Percentiles rank a stretch among this genome's conserved stretches.
phyloP scores from a whole-genome alignment of 139 green algal species.

The Penium margaritaceum region DNA sequence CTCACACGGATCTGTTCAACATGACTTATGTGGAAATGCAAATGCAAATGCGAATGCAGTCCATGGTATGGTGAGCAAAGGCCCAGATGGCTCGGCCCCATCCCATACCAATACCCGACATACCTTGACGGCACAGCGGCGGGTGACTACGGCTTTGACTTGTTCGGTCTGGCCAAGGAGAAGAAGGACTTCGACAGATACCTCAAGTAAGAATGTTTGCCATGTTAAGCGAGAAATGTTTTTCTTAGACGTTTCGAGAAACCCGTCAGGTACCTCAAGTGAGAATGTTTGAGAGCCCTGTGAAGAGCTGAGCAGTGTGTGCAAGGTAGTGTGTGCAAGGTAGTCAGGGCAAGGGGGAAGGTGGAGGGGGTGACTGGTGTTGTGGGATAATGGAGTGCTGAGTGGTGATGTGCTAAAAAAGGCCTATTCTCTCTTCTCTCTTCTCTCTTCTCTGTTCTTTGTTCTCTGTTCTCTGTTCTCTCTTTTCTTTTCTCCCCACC shows the following conservation, averaged over 20 bases:
- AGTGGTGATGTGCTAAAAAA: not conserved
- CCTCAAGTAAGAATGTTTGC: slow-evolving; percentile 25
- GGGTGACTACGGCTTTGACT: slow-evolving; percentile 49
- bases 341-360: not conserved
- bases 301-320: not conserved
- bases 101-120: not conserved
- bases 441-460: not conserved
- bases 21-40: no score
- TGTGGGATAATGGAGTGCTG: not conserved
- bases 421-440: not conserved
- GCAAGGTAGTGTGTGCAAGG: not conserved
- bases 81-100: slow-evolving; percentile 29
- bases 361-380: not conserved
- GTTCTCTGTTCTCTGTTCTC: not conserved
- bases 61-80: slow-evolving; percentile 19
- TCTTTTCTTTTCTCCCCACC: not conserved
- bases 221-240: not conserved
- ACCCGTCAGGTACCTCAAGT: not conserved
- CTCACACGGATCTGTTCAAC: no score
- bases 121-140: slow-evolving; percentile 33
- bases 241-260: not conserved
- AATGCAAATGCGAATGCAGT: no score
- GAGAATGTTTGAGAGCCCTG: not conserved
- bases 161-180: slow-evolving; percentile 10
- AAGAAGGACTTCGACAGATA: slow-evolving; percentile 7